phyloP scores from a whole-genome alignment of 768 basidiomycete species.

The Cubamyces sp. region DNA sequence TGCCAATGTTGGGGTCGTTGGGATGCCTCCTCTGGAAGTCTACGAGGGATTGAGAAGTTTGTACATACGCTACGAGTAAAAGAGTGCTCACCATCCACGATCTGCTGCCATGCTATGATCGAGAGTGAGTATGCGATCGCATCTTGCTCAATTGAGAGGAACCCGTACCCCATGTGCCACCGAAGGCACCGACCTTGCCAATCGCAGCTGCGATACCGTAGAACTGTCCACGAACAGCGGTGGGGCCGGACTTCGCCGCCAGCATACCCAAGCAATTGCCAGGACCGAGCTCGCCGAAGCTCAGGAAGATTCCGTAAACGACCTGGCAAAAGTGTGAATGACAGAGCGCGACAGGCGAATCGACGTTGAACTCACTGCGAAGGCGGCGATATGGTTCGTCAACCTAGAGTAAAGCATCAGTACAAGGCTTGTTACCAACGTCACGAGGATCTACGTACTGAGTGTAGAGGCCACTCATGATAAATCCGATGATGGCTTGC shows the following conservation, averaged over 20 bases:
- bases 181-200: constrained; percentile 85
- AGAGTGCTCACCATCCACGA: constrained; percentile 54
- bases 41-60: neutral
- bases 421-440: neutral
- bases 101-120: constrained; percentile 60
- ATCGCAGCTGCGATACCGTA: constrained; percentile 87
- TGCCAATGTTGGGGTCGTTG: constrained; percentile 51
- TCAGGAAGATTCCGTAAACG: constrained; percentile 89
- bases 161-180: constrained; percentile 75
- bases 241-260: constrained; percentile 84
- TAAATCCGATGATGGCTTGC: constrained; percentile 81
- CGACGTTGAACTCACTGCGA: constrained; percentile 54
- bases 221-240: constrained; percentile 83
- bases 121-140: neutral
- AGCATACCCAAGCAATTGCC: constrained; percentile 87
- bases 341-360: neutral
- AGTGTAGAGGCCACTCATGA: constrained; percentile 84
- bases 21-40: constrained; percentile 17
- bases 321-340: constrained; percentile 45
- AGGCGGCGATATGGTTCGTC: constrained; percentile 67
- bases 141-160: neutral
- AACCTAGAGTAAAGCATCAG: constrained; percentile 42
- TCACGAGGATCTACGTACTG: constrained; percentile 37
- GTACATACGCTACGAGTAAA: constrained; percentile 8
- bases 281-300: constrained; percentile 88